phyloP scores from a whole-genome alignment of 306 rosid genomes.

The Cicer arietinum region DNA sequence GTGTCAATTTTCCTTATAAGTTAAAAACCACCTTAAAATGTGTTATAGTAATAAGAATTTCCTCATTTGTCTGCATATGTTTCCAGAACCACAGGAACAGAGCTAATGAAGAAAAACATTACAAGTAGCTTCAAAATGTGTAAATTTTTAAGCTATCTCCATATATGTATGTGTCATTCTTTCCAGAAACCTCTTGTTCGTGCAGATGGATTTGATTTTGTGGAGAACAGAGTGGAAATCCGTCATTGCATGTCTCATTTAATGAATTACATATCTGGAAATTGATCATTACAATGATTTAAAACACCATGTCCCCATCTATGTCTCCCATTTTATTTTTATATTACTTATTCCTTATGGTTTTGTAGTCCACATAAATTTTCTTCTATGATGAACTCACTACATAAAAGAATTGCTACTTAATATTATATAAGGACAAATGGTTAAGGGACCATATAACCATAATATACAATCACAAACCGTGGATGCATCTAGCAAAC shows the following conservation, averaged over 20 bases:
- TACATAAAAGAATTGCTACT: not conserved
- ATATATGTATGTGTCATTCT: not conserved
- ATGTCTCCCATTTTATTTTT: not conserved
- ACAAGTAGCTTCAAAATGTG: not conserved
- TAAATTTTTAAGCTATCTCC: not conserved
- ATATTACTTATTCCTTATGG: not conserved
- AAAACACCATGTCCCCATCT: not conserved
- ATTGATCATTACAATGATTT: not conserved
- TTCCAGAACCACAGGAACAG: not conserved
- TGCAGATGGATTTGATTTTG: not conserved
- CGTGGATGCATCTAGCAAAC: constrained; percentile 36
- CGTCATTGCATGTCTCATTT: not conserved
- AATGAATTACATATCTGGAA: not conserved
- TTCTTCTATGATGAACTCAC: not conserved
- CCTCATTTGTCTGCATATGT: not conserved
- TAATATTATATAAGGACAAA: not conserved
- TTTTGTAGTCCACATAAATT: not conserved
- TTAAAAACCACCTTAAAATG: too few species aligned
- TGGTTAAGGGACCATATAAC: not conserved
- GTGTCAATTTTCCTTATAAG: too few species aligned
- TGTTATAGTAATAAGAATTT: too few species aligned
- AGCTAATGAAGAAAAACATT: not conserved
- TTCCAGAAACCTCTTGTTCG: not conserved
- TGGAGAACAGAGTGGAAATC: not conserved
- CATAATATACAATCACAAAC: constrained; percentile 1